Evolutionary conservation across 148 eudicot genomes (phyloP).

Genomic region (Fallopia convolvulus): DNA sequence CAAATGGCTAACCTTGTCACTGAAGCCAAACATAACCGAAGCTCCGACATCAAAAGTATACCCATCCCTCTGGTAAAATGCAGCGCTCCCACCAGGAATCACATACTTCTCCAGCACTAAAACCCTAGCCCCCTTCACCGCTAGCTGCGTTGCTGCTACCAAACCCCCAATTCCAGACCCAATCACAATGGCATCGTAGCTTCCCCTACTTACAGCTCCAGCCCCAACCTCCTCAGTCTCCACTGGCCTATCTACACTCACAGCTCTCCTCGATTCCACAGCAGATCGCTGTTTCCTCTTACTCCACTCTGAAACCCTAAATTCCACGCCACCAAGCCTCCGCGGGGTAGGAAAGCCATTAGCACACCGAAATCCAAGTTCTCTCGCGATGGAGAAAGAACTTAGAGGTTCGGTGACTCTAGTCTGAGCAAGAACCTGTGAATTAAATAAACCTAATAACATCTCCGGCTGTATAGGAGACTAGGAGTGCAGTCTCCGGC

Average conservation of each 20-base stretch:
- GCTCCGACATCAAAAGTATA: conserved; percentile 95
- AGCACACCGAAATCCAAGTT: neutral
- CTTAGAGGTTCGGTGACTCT: neutral
- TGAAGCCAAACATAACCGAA: conserved; percentile 97
- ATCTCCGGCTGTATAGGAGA: conserved; percentile 2
- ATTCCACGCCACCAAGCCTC: conserved; percentile 12
- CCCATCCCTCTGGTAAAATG: conserved; percentile 86
- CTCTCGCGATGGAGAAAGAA: neutral
- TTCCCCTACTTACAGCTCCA: conserved; percentile 18
- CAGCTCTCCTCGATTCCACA: conserved; percentile 38
- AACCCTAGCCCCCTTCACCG: conserved; percentile 94
- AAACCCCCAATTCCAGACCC: conserved; percentile 98
- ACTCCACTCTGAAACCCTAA: conserved; percentile 15
- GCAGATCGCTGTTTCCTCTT: conserved; percentile 16
- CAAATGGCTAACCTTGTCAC: conserved; percentile 61
- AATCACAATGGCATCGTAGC: conserved; percentile 82
- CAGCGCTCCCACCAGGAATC: conserved; percentile 98
- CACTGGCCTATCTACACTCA: conserved; percentile 29
- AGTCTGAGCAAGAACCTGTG: neutral
- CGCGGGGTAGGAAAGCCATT: conserved; percentile 11
- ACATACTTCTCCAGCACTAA: conserved; percentile 95
- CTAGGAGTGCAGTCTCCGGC: neutral
- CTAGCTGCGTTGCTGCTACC: conserved; percentile 91
- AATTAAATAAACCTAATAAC: conserved; percentile 21
- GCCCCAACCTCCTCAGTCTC: conserved; percentile 14